phyloP scores from a whole-genome alignment of 352 stramenopile genomes.

The Globisporangium cylindrosporum region DNA sequence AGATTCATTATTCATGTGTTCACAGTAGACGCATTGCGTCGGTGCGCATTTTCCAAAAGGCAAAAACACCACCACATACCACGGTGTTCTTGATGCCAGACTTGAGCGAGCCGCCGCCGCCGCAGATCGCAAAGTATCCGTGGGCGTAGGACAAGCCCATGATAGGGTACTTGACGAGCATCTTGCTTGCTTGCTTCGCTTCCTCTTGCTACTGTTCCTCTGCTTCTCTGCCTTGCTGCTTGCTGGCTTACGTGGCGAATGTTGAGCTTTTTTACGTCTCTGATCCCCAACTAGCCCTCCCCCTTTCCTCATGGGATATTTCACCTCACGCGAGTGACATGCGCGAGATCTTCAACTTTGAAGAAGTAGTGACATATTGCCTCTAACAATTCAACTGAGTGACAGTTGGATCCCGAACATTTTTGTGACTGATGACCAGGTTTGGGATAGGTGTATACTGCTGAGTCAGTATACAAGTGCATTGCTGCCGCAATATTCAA shows the following conservation, averaged over 20 bases:
- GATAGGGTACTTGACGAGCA: constrained; percentile 85
- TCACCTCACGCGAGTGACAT: background rate
- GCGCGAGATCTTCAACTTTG: background rate
- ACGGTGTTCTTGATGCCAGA: constrained; percentile 87
- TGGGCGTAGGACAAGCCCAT: constrained; percentile 77
- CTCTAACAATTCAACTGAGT: no score
- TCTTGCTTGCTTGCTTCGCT: constrained; percentile 28
- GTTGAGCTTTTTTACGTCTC: background rate
- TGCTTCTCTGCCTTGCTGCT: background rate
- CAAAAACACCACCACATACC: constrained; percentile 31
- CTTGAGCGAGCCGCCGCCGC: constrained; percentile 76
- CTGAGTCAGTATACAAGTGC: no score
- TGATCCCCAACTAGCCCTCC: background rate
- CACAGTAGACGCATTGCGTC: no score
- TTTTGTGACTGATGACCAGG: no score
- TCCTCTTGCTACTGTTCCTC: background rate
- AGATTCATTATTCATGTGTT: background rate
- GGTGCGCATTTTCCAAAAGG: no score
- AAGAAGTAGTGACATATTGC: background rate
- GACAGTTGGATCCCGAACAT: no score
- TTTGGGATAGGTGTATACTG: no score
- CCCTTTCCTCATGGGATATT: background rate
- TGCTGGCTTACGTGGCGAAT: background rate
- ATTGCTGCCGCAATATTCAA: no score
- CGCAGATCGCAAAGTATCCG: constrained; percentile 76